These are phyloP conservation scores for Phoma sp. DNA, from an alignment of 2,329 filamentous ascomycete genomes.

Conservation along the genomic window DNA sequence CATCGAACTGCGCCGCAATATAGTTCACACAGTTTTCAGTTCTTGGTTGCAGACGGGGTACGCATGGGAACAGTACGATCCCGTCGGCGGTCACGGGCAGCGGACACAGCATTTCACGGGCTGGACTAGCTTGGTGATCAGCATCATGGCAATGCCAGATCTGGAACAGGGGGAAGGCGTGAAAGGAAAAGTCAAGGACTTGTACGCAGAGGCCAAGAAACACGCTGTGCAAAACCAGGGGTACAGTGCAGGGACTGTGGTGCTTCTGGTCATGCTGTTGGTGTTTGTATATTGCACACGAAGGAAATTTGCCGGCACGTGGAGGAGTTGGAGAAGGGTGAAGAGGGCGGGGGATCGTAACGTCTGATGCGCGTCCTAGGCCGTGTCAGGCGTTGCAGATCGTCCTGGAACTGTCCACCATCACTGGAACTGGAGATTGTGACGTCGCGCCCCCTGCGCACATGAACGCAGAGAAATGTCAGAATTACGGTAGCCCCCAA, in stretches of 20 bases:
- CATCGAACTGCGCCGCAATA: conserved; percentile 74
- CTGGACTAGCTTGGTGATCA: conserved; percentile 93
- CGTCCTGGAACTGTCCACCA: background rate
- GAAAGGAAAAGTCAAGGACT: conserved; percentile 24
- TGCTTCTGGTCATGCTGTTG: conserved; percentile 20
- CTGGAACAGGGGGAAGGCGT: conserved; percentile 44
- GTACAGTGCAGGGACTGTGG: conserved; percentile 23
- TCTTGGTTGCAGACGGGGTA: conserved; percentile 92
- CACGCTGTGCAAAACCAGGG: conserved; percentile 23
- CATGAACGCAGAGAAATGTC: background rate
- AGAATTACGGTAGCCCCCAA: background rate
- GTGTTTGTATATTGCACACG: conserved; percentile 31
- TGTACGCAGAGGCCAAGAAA: conserved; percentile 31
- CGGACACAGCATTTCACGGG: conserved; percentile 94
- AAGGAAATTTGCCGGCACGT: conserved; percentile 34
- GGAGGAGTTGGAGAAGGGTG: conserved; percentile 28
- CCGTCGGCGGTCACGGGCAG: conserved; percentile 85
- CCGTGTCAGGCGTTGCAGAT: background rate
- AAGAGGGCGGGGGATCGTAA: conserved; percentile 7
- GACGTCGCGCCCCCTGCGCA: background rate
- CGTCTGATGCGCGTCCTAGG: background rate
- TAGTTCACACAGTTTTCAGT: conserved; percentile 84
- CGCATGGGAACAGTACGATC: conserved; percentile 96
- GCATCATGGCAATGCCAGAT: conserved; percentile 92
- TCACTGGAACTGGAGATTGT: no score